phyloP scores from a whole-genome alignment of 805 yeast species.

The Starmerella davenportii region DNA sequence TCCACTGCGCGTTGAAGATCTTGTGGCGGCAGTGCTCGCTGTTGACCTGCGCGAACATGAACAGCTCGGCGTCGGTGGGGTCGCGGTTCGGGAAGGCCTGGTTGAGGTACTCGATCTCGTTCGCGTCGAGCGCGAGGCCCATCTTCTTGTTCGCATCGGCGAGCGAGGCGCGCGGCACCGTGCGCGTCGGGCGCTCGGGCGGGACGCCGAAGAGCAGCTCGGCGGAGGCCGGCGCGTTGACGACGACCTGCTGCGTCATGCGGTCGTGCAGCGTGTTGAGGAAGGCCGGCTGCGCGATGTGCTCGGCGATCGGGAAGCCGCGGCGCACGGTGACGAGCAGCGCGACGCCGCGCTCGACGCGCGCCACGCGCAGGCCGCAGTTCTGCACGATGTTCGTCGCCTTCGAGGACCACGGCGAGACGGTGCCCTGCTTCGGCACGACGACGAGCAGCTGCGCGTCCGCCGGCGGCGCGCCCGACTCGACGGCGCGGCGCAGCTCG shows the following conservation, averaged over 20 bases:
- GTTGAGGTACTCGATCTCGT: conserved; percentile 78
- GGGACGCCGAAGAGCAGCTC: conserved; percentile 48
- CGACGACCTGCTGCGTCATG: conserved; percentile 60
- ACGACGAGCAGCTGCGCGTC: not conserved
- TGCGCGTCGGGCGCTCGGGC: conserved; percentile 63
- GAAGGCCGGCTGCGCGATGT: conserved; percentile 35
- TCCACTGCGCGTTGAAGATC: conserved; percentile 97
- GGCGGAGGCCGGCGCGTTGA: conserved; percentile 35
- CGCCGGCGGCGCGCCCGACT: too few relatives aligned
- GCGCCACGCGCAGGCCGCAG: conserved; percentile 64
- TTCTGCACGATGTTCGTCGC: conserved; percentile 88
- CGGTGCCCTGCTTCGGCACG: conserved; percentile 86
- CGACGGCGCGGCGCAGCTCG: too few relatives aligned
- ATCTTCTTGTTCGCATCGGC: conserved; percentile 59
- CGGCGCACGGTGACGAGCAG: conserved; percentile 51
- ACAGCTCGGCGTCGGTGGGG: conserved; percentile 93
- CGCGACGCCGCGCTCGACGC: conserved; percentile 84
- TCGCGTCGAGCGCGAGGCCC: conserved; percentile 87
- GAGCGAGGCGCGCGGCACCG: conserved; percentile 32
- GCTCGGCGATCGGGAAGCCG: conserved; percentile 47
- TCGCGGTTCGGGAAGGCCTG: conserved; percentile 73
- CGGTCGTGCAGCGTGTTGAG: conserved; percentile 69
- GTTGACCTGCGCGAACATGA: conserved; percentile 98
- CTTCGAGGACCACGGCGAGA: conserved; percentile 97
- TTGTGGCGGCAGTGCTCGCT: conserved; percentile 99